Base-by-base conservation (phyloP, 2,329 filamentous ascomycete genomes). In the Sphaerostilbella broomeana region DNA sequence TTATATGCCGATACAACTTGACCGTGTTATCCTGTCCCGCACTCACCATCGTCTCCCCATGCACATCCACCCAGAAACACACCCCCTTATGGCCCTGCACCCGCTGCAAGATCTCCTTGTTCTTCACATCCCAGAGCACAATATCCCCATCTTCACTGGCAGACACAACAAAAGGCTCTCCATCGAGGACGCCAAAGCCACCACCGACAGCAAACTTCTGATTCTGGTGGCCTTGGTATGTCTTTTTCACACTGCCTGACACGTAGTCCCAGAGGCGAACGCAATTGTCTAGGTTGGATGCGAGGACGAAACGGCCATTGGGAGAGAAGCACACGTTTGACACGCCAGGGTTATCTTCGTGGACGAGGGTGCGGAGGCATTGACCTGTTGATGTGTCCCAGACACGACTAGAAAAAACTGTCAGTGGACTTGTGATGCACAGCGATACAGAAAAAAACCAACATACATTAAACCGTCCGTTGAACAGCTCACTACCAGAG, bases 341-440 rank as follows among this genome's bases (percentile, higher is more conserved):
- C 6, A 95, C 89, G 12, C 86, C 81, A 0, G 87, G 86, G 57
- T 95, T 94, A 60, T 97, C 92, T 66, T 97, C 92, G 66, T 97
- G 88, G 11, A 98, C 87, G 3, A 98, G 75, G 0, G 92, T 98
- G 36, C 89, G 83, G 19, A 98, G 72, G 62, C 92, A 98, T 61
- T 98, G 92, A 2, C 92, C 92, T 2, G 90, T 95, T 13, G 81
- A 81, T 1, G 90, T 94, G 56, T 98, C 92, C 92, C 92, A 98
- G 46, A 98, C 84, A 41, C 92, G 84, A 48, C 79, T 84, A 28
- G 36, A 18, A 10, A 32, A 25, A n/a, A n/a, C n/a, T n/a, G n/a
- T n/a, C n/a, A n/a, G n/a, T n/a, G 12, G 9, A 18, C 10, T 37
- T 24, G 38, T 21, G 12, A 37, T 19, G 18, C 12, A 6, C 2